Evolutionary conservation across 352 stramenopile species (phyloP).

Genomic region (Elongisporangium anandrum): DNA sequence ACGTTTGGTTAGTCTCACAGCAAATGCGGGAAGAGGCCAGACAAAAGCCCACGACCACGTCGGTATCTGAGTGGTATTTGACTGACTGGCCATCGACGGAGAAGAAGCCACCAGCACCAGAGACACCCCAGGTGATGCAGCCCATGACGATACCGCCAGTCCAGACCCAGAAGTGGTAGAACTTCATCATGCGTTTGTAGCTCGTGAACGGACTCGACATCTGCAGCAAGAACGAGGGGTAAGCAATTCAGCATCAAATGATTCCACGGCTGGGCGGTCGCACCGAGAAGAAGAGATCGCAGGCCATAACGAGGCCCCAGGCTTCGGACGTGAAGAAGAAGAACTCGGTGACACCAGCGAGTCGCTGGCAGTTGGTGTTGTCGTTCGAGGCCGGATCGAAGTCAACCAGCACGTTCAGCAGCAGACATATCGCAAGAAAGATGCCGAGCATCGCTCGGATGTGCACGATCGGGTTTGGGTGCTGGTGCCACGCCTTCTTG

Average conservation of each 20-base stretch:
- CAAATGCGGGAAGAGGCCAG: constrained; percentile 79
- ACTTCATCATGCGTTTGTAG: constrained; percentile 88
- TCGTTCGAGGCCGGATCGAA: constrained; percentile 58
- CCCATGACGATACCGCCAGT: constrained; percentile 78
- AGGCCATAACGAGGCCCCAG: constrained; percentile 86
- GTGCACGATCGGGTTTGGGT: constrained; percentile 88
- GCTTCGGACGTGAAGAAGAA: constrained; percentile 87
- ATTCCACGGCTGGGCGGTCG: constrained; percentile 1
- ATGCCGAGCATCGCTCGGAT: constrained; percentile 81
- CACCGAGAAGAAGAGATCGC: constrained; percentile 84
- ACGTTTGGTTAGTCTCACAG: constrained; percentile 48
- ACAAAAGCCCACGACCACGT: constrained; percentile 77
- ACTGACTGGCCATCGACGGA: constrained; percentile 79
- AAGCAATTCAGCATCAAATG: constrained; percentile 1
- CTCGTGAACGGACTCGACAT: constrained; percentile 78
- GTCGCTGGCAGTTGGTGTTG: constrained; percentile 45
- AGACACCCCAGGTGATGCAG: constrained; percentile 64
- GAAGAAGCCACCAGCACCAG: constrained; percentile 77
- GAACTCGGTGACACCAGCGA: constrained; percentile 85
- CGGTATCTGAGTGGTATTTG: constrained; percentile 62
- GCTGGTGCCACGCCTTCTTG: constrained; percentile 88
- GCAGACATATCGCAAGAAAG: constrained; percentile 78
- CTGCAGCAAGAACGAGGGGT: neutral
- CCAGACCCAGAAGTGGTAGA: constrained; percentile 87
- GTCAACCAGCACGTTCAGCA: constrained; percentile 80